Conservation (phyloP, 2,329 filamentous ascomycete species). For the Cryphonectria radicalis region DNA sequence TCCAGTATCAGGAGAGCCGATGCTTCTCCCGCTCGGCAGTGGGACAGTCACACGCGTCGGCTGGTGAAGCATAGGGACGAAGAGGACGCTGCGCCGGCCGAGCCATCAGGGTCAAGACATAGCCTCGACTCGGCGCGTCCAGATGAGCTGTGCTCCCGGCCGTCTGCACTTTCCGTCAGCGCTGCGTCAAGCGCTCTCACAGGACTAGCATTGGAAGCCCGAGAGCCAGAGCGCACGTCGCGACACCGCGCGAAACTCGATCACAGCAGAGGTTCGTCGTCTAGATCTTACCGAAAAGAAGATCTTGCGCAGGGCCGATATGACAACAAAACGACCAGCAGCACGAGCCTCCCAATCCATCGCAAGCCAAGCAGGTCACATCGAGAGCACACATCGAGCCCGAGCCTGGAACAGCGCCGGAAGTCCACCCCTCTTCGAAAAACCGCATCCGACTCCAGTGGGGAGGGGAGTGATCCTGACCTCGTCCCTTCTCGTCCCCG, state of each 20-base stretch:
- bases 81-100: slow-evolving; percentile 35
- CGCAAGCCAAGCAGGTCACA: slow-evolving; percentile 29
- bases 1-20: slow-evolving; percentile 33
- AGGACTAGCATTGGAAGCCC: slow-evolving; percentile 37
- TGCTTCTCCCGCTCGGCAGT: slow-evolving; percentile 45
- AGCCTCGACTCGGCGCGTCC: slow-evolving; percentile 42
- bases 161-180: slow-evolving; percentile 57
- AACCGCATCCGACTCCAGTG: slow-evolving; percentile 26
- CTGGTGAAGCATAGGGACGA: slow-evolving; percentile 48
- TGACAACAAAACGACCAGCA: slow-evolving; percentile 32
- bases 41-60: slow-evolving; percentile 60
- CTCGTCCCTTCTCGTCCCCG: slow-evolving; percentile 18
- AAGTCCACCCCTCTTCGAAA: slow-evolving; percentile 20
- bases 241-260: slow-evolving; percentile 15
- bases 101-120: slow-evolving; percentile 36
- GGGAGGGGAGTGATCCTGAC: slow-evolving; percentile 24
- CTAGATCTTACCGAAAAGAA: slow-evolving; percentile 24
- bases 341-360: slow-evolving; percentile 31
- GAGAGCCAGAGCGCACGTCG: slow-evolving; percentile 25
- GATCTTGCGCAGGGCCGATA: slow-evolving; percentile 30
- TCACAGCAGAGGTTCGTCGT: slow-evolving; percentile 12
- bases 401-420: slow-evolving; percentile 14
- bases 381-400: slow-evolving; percentile 20
- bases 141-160: slow-evolving; percentile 45
- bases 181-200: slow-evolving; percentile 61